A percentile compares a stretch with the other conserved stretches of the same genome.
These are phyloP conservation scores for Colletotrichum eleusines DNA, from an alignment of 2,329 filamentous ascomycete genomes.

Conservation along the genomic window DNA sequence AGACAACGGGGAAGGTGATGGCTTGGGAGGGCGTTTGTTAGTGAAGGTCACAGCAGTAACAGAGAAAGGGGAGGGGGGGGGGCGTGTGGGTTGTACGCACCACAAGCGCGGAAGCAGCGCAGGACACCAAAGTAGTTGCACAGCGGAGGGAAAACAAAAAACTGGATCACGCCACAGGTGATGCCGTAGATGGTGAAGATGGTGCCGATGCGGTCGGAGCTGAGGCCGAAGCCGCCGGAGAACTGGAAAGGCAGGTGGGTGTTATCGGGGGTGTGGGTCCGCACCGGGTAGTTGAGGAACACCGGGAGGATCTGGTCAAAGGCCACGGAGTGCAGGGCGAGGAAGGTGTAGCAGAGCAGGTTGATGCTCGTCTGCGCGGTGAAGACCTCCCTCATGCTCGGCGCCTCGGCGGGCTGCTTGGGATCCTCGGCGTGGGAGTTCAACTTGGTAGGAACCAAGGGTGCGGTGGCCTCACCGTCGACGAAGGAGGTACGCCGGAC, in stretches of 20 bases:
- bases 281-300: conserved; percentile 81
- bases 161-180: conserved; percentile 84
- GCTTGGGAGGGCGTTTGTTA: conserved; percentile 50
- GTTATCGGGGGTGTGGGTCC: conserved; percentile 68
- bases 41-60: not conserved
- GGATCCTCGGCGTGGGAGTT: conserved; percentile 44
- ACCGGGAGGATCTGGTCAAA: conserved; percentile 92
- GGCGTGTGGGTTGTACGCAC: conserved; percentile 49
- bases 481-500: conserved; percentile 62
- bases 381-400: conserved; percentile 73
- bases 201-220: conserved; percentile 81
- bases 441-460: conserved; percentile 59
- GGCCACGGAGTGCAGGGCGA: conserved; percentile 85
- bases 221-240: conserved; percentile 80
- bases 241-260: conserved; percentile 83
- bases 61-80: not conserved
- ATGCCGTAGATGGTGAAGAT: conserved; percentile 89
- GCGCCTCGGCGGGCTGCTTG: conserved; percentile 35
- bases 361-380: conserved; percentile 80
- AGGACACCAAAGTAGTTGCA: conserved; percentile 81
- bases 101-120: conserved; percentile 76
- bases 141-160: conserved; percentile 83
- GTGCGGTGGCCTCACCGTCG: conserved; percentile 68
- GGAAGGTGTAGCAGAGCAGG: conserved; percentile 80
- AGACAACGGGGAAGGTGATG: conserved; percentile 78